Evolutionary conservation across 1,139 yeast genomes (phyloP).

Genomic region (Kurtzmaniella natalensis): DNA sequence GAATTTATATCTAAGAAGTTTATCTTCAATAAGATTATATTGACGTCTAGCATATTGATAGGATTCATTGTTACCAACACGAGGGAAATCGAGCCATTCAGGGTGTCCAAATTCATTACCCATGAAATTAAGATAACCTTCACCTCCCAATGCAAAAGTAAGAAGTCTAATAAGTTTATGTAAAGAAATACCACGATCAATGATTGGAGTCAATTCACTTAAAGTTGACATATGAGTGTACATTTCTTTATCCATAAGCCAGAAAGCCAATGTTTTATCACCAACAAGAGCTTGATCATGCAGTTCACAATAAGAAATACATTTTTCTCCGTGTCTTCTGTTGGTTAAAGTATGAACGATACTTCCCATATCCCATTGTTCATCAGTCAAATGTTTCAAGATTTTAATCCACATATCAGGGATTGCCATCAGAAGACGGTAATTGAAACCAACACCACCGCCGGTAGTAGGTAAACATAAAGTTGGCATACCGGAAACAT

Average conservation of each 20-base stretch:
- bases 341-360: conserved; percentile 82
- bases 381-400: conserved; percentile 77
- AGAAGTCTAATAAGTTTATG: conserved; percentile 87
- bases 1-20: conserved; percentile 71
- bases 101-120: conserved; percentile 99
- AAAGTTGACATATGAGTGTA: conserved; percentile 88
- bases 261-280: conserved; percentile 91
- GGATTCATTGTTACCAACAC: conserved; percentile 81
- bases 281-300: conserved; percentile 98
- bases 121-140: conserved; percentile 91
- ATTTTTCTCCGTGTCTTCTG: conserved; percentile 83
- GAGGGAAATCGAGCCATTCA: conserved; percentile 97
- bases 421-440: conserved; percentile 91
- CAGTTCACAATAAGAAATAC: conserved; percentile 90
- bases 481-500: conserved; percentile 97
- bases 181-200: conserved; percentile 85
- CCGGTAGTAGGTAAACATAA: conserved; percentile 65
- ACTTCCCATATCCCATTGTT: conserved; percentile 85
- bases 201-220: conserved; percentile 65
- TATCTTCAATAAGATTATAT: conserved; percentile 80
- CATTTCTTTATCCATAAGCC: conserved; percentile 99
- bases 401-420: conserved; percentile 99
- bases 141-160: conserved; percentile 90
- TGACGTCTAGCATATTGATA: conserved; percentile 95
- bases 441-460: conserved; percentile 94